Conservation (phyloP, 306 rosid species). For the Delonix regia region DNA sequence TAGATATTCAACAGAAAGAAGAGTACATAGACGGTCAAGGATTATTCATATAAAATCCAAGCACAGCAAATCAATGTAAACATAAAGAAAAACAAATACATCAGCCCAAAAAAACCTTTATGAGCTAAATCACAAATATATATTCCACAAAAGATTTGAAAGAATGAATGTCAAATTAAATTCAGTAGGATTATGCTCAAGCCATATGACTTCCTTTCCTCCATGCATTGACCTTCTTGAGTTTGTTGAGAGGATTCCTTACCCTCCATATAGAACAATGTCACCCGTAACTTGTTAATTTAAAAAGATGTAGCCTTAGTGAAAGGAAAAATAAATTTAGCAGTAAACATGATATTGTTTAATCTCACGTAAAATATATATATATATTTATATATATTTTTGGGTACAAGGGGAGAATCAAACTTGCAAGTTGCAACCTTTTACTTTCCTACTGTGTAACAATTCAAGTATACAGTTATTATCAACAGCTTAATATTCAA, state of each 20-base stretch:
- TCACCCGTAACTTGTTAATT: too few relatives aligned
- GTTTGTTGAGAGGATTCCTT: neutral
- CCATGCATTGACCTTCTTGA: neutral
- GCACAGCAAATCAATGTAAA: neutral
- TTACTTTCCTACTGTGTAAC: too few relatives aligned
- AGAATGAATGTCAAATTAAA: neutral
- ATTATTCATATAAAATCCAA: neutral
- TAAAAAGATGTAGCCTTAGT: too few relatives aligned
- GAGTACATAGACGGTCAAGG: neutral
- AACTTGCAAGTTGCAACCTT: too few relatives aligned
- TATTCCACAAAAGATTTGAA: neutral
- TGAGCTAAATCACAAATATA: neutral
- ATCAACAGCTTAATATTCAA: neutral
- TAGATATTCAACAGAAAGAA: neutral
- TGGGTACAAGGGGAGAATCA: neutral
- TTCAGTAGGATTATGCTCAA: neutral
- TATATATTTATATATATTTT: too few relatives aligned
- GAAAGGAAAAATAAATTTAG: too few relatives aligned
- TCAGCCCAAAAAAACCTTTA: neutral
- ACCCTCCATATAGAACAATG: too few relatives aligned
- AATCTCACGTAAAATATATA: too few relatives aligned
- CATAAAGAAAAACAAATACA: neutral
- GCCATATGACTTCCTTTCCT: neutral
- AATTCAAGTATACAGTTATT: neutral
- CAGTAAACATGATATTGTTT: too few relatives aligned